Conservation (phyloP, 2,329 filamentous ascomycete genomes). For the Fusarium chuoi region DNA sequence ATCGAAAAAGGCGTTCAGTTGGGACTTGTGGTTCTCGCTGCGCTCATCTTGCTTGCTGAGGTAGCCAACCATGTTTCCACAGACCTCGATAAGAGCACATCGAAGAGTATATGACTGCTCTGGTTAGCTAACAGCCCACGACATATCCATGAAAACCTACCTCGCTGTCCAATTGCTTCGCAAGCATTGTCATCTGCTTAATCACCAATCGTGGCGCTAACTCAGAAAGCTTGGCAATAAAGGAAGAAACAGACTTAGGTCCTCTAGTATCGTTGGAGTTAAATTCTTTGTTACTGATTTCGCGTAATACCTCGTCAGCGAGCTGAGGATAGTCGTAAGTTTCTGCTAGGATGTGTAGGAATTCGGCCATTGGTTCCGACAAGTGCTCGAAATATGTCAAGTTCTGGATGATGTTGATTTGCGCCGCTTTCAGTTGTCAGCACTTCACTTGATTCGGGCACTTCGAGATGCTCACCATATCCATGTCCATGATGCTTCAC, state of each 20-base stretch:
- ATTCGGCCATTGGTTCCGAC: slow-evolving; percentile 99
- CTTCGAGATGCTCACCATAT: slow-evolving; percentile 71
- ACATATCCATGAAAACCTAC: slow-evolving; percentile 53
- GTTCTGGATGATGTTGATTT: slow-evolving; percentile 98
- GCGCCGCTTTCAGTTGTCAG: slow-evolving; percentile 72
- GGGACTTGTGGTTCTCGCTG: slow-evolving; percentile 91
- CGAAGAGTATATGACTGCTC: slow-evolving; percentile 86
- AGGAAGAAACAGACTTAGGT: slow-evolving; percentile 94
- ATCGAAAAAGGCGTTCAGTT: slow-evolving; percentile 97
- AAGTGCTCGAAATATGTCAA: slow-evolving; percentile 98
- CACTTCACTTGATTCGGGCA: background rate
- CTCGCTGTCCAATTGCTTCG: slow-evolving; percentile 95
- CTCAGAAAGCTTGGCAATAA: slow-evolving; percentile 93
- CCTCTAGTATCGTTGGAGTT: slow-evolving; percentile 95
- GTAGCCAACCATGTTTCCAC: slow-evolving; percentile 92
- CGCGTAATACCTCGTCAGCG: slow-evolving; percentile 90
- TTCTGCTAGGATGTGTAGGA: slow-evolving; percentile 92
- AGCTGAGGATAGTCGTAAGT: slow-evolving; percentile 98
- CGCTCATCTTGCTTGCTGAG: slow-evolving; percentile 92
- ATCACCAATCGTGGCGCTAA: slow-evolving; percentile 91
- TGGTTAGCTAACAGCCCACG: slow-evolving; percentile 35
- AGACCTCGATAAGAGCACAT: slow-evolving; percentile 95
- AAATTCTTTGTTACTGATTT: slow-evolving; percentile 97
- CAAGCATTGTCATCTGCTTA: slow-evolving; percentile 95
- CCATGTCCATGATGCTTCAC: slow-evolving; percentile 98